These are phyloP conservation scores for Platanthera zijinensis DNA, from an alignment of 106 monocot species.

Conservation along the genomic window DNA sequence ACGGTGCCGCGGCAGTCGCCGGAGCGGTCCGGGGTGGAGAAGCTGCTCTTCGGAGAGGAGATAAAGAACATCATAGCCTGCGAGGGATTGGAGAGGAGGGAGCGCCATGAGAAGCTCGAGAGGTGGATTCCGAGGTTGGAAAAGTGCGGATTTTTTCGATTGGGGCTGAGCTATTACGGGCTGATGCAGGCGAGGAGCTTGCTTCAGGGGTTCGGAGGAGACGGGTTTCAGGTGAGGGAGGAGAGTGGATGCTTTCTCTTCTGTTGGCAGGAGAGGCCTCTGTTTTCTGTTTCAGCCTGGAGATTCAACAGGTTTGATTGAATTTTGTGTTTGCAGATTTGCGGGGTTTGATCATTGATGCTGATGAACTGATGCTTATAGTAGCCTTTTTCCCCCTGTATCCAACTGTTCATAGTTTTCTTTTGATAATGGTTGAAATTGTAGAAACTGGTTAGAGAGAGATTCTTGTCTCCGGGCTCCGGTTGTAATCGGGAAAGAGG, in stretches of 20 bases:
- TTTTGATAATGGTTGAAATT: no score
- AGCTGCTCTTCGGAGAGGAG: slow-evolving; percentile 59
- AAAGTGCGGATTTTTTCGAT: slow-evolving; percentile 39
- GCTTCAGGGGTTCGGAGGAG: slow-evolving; percentile 37
- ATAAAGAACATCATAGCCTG: slow-evolving; percentile 58
- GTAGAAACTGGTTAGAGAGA: no score
- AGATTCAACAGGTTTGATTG: slow-evolving; percentile 42
- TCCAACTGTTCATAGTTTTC: no score
- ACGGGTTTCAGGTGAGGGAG: slow-evolving; percentile 55
- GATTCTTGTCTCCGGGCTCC: no score
- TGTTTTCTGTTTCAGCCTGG: slow-evolving; percentile 79
- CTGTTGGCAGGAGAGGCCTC: slow-evolving; percentile 63
- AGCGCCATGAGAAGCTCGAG: slow-evolving; percentile 67
- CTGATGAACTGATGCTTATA: background rate
- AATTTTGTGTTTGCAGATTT: no score
- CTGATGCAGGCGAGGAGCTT: slow-evolving; percentile 43
- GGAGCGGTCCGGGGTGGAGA: slow-evolving; percentile 52
- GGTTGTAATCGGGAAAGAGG: no score
- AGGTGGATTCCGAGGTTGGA: slow-evolving; percentile 53
- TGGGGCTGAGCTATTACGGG: slow-evolving; percentile 40
- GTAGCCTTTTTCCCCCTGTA: no score
- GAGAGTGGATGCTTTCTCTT: slow-evolving; percentile 47
- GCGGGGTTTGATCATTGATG: no score
- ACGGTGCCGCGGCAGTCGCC: slow-evolving; percentile 19
- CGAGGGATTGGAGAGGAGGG: slow-evolving; percentile 63